A percentile compares a stretch with the other conserved stretches of the same genome.
These are phyloP conservation scores for Debaryomyces prosopidis DNA, from an alignment of 805 yeast genomes.

Conservation along the genomic window DNA sequence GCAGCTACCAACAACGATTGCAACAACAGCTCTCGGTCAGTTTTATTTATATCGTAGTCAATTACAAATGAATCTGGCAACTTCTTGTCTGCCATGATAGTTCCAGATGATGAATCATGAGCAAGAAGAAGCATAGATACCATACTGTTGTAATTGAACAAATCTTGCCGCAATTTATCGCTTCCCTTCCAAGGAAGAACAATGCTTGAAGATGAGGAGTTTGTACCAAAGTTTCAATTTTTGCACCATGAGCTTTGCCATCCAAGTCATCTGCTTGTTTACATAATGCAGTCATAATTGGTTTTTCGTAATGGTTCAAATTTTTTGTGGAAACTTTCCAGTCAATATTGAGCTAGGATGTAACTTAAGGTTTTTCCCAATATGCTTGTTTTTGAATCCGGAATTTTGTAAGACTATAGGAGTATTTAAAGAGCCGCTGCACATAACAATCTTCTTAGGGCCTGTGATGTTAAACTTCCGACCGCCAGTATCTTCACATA, in stretches of 20 bases:
- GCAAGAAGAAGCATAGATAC: slow-evolving; percentile 44
- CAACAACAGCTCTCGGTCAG: slow-evolving; percentile 42
- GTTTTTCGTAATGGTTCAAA: slow-evolving; percentile 38
- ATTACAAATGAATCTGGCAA: slow-evolving; percentile 33
- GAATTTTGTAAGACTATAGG: slow-evolving; percentile 49
- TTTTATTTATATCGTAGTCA: slow-evolving; percentile 41
- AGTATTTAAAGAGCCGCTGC: slow-evolving; percentile 51
- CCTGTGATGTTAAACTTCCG: slow-evolving; percentile 42
- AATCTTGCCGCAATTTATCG: slow-evolving; percentile 28
- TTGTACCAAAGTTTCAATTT: slow-evolving; percentile 49
- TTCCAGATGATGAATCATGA: slow-evolving; percentile 46
- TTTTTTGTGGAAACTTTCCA: slow-evolving; percentile 39
- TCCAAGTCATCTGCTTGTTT: slow-evolving; percentile 49
- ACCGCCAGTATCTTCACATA: slow-evolving; percentile 34
- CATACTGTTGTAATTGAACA: slow-evolving; percentile 36
- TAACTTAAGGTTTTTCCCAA: slow-evolving; percentile 50
- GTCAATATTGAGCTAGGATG: slow-evolving; percentile 46
- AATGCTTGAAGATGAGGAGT: slow-evolving; percentile 39
- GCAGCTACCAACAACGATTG: slow-evolving; percentile 40
- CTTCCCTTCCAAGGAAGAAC: slow-evolving; percentile 43
- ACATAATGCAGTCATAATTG: slow-evolving; percentile 52
- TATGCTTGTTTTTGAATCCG: slow-evolving; percentile 49
- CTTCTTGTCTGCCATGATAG: slow-evolving; percentile 30
- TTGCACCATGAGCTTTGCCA: slow-evolving; percentile 53
- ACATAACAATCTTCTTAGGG: slow-evolving; percentile 44